Percentiles rank a stretch among this genome's conserved stretches.
Conservation (phyloP, 495 filamentous ascomycete genomes). For the Thermothielavioides terrestris region DNA sequence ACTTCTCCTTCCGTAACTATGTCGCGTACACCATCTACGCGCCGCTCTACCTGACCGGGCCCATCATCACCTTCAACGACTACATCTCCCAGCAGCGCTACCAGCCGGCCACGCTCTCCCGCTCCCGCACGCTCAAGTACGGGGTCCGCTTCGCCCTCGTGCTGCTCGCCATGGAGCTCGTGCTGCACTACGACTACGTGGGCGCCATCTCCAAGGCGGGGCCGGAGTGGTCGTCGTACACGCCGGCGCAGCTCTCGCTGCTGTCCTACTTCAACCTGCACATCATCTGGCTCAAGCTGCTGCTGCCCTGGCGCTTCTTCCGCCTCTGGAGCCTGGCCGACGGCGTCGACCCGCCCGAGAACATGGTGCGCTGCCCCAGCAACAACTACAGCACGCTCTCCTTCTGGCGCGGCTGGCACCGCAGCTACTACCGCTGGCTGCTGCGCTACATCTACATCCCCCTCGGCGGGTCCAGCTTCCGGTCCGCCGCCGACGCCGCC, state of each 20-base stretch:
- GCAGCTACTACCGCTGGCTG: slow-evolving; percentile 88
- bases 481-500: slow-evolving; percentile 25
- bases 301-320: slow-evolving; percentile 96
- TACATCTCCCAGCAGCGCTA: slow-evolving; percentile 80
- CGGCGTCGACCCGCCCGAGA: slow-evolving; percentile 90
- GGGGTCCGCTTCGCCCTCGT: slow-evolving; percentile 72
- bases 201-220: slow-evolving; percentile 81
- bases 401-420: slow-evolving; percentile 97
- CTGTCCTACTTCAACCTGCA: slow-evolving; percentile 95
- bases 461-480: slow-evolving; percentile 60
- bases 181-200: slow-evolving; percentile 89
- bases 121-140: slow-evolving; percentile 61
- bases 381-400: slow-evolving; percentile 87
- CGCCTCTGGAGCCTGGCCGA: slow-evolving; percentile 87
- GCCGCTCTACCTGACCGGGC: slow-evolving; percentile 85
- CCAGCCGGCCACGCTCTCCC: slow-evolving; percentile 56
- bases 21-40: slow-evolving; percentile 83
- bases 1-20: slow-evolving; percentile 78
- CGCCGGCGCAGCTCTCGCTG: slow-evolving; percentile 78
- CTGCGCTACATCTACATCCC: slow-evolving; percentile 92
- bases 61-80: slow-evolving; percentile 96
- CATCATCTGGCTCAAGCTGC: slow-evolving; percentile 95
- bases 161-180: slow-evolving; percentile 84
- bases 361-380: slow-evolving; percentile 95
- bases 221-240: slow-evolving; percentile 74